phyloP scores from a whole-genome alignment of 2,329 filamentous ascomycete species.

The Pseudogymnoascus sp. region DNA sequence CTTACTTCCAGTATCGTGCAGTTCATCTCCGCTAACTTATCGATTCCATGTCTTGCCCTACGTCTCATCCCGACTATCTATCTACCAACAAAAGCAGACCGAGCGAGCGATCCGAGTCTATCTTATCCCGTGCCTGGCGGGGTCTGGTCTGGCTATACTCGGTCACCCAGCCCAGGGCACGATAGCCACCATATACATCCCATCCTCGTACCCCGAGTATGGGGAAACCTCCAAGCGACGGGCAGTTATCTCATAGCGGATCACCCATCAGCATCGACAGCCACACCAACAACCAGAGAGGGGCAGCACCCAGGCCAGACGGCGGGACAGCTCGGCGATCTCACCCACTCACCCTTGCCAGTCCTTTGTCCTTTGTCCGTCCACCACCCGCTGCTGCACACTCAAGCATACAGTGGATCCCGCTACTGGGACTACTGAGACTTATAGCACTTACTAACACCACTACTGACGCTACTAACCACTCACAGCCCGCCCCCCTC shows the following conservation, averaged over 20 bases:
- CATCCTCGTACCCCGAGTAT: not conserved
- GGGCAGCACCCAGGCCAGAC: not conserved
- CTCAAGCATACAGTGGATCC: constrained; percentile 1
- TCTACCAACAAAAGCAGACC: not conserved
- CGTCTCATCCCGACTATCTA: not conserved
- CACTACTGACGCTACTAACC: not conserved
- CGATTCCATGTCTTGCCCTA: not conserved
- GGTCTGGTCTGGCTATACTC: not conserved
- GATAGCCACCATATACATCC: not conserved
- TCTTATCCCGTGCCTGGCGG: not conserved
- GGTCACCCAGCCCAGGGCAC: not conserved
- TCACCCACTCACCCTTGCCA: not conserved
- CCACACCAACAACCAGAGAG: not conserved
- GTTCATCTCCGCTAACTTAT: not conserved
- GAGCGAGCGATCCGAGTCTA: not conserved
- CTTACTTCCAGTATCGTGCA: not conserved
- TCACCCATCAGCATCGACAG: not conserved
- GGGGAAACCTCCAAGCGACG: not conserved
- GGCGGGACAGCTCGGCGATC: constrained; percentile 6
- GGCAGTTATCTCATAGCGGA: constrained; percentile 8
- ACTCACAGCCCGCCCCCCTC: not conserved
- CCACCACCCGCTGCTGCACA: not conserved
- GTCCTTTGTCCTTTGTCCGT: not conserved
- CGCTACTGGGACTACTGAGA: not conserved
- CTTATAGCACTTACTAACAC: not conserved